Base-by-base conservation (phyloP, 2,329 filamentous ascomycete species). In the Monilinia aucupariae region DNA sequence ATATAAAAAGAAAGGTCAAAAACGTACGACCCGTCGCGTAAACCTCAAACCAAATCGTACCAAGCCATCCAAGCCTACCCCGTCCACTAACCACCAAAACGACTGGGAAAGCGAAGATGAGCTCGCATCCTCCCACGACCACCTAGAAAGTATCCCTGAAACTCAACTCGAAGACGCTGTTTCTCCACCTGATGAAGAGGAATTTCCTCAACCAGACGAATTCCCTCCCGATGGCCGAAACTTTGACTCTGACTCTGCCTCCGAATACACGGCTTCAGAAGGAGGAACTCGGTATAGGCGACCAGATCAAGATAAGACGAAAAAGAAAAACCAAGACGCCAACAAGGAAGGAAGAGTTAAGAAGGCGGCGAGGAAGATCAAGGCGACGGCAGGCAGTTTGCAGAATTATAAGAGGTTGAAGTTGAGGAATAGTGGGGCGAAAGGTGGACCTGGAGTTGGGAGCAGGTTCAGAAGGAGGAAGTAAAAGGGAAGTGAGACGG, bases 1-100 rank as follows among this genome's bases (percentile, higher is more conserved):
- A 1, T 93, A 83, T 79, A 93, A 92, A 80, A 94, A 94, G 82
- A 90, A 90, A 78, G 90, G 89, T 0, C 83, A 90, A 73, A 94
- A 94, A 78, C 81, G 90, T 65, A 91, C 89, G 62, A 93, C 90
- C 3, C 80, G 86, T 66, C 79, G 81, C 54, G 80, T 83, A 62
- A 91, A 86, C 64, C 90, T 88, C 78, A 80, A 77, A 66, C 84
- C 84, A 2, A 80, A 76, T 0, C 73, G 78, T 62, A 72, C 74
- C 8, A 82, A 80, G 70, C 80, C 85, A 45, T 79, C 81, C 27
- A 25, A 53, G 6, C 49, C 48, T 17, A 66, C 74, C 20, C 34
- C 68, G 72, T 37, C 66, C 70, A 5, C 63, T 67, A 4, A 72
- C 70, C n/a, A 71, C 74, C 4, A 72, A 74, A 48, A 69, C 64